Base-by-base conservation (phyloP, 2,329 filamentous ascomycete genomes). In the Curvularia sp. region DNA sequence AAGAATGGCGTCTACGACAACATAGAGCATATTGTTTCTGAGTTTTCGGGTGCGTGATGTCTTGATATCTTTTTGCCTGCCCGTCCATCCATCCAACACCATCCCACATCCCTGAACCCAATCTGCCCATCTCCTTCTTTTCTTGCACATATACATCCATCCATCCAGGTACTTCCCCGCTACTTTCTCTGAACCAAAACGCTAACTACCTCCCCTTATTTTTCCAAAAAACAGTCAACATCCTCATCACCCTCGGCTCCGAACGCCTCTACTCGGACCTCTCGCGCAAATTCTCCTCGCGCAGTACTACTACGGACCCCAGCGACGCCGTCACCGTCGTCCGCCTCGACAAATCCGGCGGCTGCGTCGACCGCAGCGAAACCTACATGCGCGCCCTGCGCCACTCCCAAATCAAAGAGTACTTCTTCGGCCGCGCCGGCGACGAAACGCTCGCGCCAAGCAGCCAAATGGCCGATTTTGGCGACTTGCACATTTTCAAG, bases 401-500 rank as follows among this genome's bases (percentile, higher is more conserved):
- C 44, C 91, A 96, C 70, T 86, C 89, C 0, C 86, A 90, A 50
- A 93, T 97, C 52, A 89, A 90, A 65, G 89, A 93, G 68, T 99
- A 99, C 78, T 99, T 99, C 80, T 99, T 97, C 74, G 95, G 95
- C 9, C 89, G 91, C 62, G 30, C 30, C 30, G 73, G 73, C 50
- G 69, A 85, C 1, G 88, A 87, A 61, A 86, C 90, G 57, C 82
- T 99, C 2, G 95, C 91, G 46, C 95, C 95, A 0, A 90, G 93
- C 68, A 96, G 92, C 6, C 92, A 96, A 70, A 89, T 90, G 58
- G 86, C 96, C 4, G 89, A 92, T 62, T 95, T 93, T 73, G 84
- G 87, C 58, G 86, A 88, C 8, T 76, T 97, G 39, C 83, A 86
- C 1, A 84, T 98, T 43, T 97, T 91, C 81, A 87, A 85, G 62